Evolutionary conservation across 371 early-diverging fungal species (phyloP).

Genomic region (Haplosporangium sp.): DNA sequence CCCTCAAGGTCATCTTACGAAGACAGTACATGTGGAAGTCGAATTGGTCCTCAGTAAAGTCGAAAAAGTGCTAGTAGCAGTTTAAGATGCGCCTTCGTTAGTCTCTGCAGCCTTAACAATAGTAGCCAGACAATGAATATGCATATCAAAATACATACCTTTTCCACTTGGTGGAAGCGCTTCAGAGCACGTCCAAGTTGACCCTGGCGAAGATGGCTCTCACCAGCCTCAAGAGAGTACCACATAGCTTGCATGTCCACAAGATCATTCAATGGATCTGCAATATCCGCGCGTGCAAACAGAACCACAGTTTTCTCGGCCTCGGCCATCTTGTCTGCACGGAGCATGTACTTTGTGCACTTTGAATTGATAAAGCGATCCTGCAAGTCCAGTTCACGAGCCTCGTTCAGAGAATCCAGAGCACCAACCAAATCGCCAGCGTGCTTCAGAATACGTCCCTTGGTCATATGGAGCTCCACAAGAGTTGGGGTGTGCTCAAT

Average conservation of each 20-base stretch:
- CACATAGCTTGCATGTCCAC: conserved; percentile 93
- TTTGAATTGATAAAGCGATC: conserved; percentile 97
- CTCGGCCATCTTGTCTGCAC: conserved; percentile 79
- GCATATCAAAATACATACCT: conserved; percentile 52
- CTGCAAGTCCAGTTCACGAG: conserved; percentile 90
- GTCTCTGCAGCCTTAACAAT: not conserved
- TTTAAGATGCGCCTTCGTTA: too few relatives aligned
- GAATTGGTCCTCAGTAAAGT: conserved; percentile 93
- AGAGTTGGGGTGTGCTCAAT: conserved; percentile 87
- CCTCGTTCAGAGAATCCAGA: conserved; percentile 81
- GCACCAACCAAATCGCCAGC: conserved; percentile 81
- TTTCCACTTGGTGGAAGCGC: conserved; percentile 84
- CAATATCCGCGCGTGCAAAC: conserved; percentile 84
- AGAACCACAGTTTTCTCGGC: conserved; percentile 87
- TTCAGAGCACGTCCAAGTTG: conserved; percentile 88
- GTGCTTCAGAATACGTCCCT: conserved; percentile 96
- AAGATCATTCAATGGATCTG: conserved; percentile 83
- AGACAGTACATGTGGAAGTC: conserved; percentile 96
- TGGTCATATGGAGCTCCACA: conserved; percentile 92
- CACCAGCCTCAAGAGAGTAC: conserved; percentile 84
- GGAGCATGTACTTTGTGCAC: conserved; percentile 93
- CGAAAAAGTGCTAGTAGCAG: conserved; percentile 64
- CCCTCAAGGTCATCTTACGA: conserved; percentile 88
- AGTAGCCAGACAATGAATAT: not conserved
- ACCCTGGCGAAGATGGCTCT: conserved; percentile 74